These are phyloP conservation scores for Xylaria sp. DNA, from an alignment of 2,329 filamentous ascomycete species.

Conservation along the genomic window DNA sequence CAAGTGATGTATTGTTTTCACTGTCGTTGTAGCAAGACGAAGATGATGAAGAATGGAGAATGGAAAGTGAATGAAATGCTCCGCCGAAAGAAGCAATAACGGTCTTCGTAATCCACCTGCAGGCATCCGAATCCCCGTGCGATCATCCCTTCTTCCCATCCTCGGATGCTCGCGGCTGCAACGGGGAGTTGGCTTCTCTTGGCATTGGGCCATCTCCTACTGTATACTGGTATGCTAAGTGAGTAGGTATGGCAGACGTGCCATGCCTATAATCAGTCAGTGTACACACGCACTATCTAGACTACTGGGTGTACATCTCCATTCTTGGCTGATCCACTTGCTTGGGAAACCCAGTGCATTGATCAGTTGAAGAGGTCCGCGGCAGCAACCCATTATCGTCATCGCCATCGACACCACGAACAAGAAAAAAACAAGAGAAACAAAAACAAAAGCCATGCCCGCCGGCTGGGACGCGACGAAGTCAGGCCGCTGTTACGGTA, in stretches of 20 bases:
- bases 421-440: background rate
- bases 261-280: too few relatives aligned
- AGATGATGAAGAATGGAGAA: background rate
- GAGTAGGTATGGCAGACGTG: too few relatives aligned
- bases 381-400: background rate
- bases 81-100: constrained; percentile 37
- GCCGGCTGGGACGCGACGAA: background rate
- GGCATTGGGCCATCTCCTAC: constrained; percentile 17
- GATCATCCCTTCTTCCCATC: constrained; percentile 20
- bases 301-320: background rate
- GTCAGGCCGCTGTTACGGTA: background rate
- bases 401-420: constrained; percentile 7
- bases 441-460: background rate
- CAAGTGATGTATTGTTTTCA: too few relatives aligned
- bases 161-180: constrained; percentile 36
- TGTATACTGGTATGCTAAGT: background rate
- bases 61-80: constrained; percentile 13
- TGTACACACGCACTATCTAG: background rate
- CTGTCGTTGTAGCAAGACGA: background rate
- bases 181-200: constrained; percentile 34
- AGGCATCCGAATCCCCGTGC: constrained; percentile 24
- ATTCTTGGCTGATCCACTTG: constrained; percentile 28
- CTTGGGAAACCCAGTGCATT: constrained; percentile 23
- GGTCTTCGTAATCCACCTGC: constrained; percentile 37
- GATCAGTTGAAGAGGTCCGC: constrained; percentile 5